Evolutionary conservation across 441 rosid genomes (phyloP).

Genomic region (Aleurites moluccanus): DNA sequence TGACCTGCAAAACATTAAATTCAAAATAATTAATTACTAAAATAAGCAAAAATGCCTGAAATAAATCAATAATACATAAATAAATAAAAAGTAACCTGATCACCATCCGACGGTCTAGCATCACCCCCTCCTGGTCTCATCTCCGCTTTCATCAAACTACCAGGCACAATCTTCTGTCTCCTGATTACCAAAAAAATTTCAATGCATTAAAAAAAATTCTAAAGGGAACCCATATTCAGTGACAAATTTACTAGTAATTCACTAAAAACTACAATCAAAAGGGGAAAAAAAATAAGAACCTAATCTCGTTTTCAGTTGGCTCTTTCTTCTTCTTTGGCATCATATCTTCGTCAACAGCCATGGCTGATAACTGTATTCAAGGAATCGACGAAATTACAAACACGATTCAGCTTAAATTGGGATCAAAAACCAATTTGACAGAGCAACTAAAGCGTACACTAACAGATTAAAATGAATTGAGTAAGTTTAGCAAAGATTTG

Average conservation of each 20-base stretch:
- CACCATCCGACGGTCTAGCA: conserved; percentile 79
- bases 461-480: too few species aligned
- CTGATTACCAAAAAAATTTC: conserved; percentile 34
- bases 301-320: conserved; percentile 62
- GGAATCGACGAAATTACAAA: background rate
- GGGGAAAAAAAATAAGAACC: conserved; percentile 32
- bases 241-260: background rate
- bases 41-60: background rate
- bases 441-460: too few species aligned
- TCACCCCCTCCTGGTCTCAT: conserved; percentile 94
- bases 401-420: background rate
- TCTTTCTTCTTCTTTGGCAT: conserved; percentile 58
- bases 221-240: conserved; percentile 8
- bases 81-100: conserved; percentile 57
- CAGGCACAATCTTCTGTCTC: conserved; percentile 85
- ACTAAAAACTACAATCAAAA: background rate
- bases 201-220: background rate
- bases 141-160: conserved; percentile 90
- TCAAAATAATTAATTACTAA: conserved; percentile 6
- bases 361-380: conserved; percentile 23
- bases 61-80: background rate
- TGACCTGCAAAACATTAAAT: conserved; percentile 45
- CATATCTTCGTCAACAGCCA: conserved; percentile 45
- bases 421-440: background rate
- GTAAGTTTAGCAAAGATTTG: too few species aligned